These are phyloP conservation scores for Acanthamoeba quina DNA, from an alignment of 208 protist species.

Conservation along the genomic window DNA sequence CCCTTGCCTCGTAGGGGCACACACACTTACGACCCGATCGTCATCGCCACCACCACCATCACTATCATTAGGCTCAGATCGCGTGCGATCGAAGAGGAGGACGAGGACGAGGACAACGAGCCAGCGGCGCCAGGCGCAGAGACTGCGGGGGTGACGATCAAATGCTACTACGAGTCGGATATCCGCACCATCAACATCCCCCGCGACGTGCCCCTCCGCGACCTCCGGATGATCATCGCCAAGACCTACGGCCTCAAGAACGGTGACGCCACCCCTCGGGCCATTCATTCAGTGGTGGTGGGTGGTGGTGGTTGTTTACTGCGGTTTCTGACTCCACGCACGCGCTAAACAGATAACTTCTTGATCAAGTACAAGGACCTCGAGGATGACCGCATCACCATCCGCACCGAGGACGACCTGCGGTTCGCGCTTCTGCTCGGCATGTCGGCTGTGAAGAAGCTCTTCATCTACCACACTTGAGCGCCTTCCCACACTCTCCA, in stretches of 20 bases:
- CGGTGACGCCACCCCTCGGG: not conserved
- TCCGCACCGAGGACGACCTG: conserved; percentile 61
- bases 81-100: conserved; percentile 18
- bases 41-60: not conserved
- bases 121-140: not conserved
- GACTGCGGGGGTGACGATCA: conserved; percentile 4
- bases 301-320: not conserved
- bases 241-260: conserved; percentile 54
- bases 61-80: not conserved
- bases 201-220: conserved; percentile 43
- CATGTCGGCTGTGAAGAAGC: conserved; percentile 63
- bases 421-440: conserved; percentile 64
- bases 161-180: conserved; percentile 62
- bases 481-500: not conserved
- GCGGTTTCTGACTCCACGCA: not conserved
- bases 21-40: not conserved
- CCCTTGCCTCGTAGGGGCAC: not conserved
- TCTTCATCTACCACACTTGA: conserved; percentile 52
- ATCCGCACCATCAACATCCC: conserved; percentile 49
- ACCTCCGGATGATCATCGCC: conserved; percentile 45
- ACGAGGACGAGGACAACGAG: conserved; percentile 15
- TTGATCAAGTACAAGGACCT: conserved; percentile 70
- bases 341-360: conserved; percentile 3
- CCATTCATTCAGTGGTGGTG: not conserved
- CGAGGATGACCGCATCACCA: conserved; percentile 68